A percentile compares a stretch with the other conserved stretches of the same genome.
Evolutionary conservation across 176 grass and related monocot genomes (phyloP).

Genomic region (Cenchrus fungigraminus): DNA sequence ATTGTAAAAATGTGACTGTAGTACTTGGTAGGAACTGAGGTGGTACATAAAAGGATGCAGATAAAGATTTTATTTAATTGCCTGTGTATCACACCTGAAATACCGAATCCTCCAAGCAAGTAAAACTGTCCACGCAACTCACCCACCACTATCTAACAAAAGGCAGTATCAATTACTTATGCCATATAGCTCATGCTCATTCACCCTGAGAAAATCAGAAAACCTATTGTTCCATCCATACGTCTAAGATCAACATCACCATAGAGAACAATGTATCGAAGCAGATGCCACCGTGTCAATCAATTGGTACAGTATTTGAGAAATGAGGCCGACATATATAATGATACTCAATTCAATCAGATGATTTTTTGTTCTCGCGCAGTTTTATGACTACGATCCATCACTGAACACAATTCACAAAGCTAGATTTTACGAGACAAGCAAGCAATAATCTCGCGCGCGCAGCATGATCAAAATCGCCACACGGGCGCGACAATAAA

Average conservation of each 20-base stretch:
- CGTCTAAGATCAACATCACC: background rate
- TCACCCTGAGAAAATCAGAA: background rate
- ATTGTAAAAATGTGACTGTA: background rate
- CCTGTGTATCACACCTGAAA: background rate
- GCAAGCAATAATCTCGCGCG: conserved; percentile 10
- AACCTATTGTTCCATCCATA: background rate
- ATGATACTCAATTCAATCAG: background rate
- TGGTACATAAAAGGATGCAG: background rate
- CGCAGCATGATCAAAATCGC: background rate
- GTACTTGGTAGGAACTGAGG: background rate
- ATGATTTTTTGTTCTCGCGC: background rate
- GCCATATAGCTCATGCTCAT: background rate
- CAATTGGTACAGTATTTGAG: background rate
- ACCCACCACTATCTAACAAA: background rate
- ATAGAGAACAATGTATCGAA: background rate
- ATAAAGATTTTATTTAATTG: background rate
- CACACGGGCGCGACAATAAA: conserved; percentile 7
- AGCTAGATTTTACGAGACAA: conserved; percentile 4
- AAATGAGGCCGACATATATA: background rate
- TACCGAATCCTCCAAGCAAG: conserved; percentile 1
- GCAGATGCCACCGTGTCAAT: conserved; percentile 19
- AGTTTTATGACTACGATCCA: background rate
- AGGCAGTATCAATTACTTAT: background rate
- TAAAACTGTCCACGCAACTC: background rate
- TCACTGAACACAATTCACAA: background rate